A percentile compares a stretch with the other conserved stretches of the same genome.
Conservation (phyloP, 2,329 filamentous ascomycete species). For the Paraphaeosphaeria minitans region DNA sequence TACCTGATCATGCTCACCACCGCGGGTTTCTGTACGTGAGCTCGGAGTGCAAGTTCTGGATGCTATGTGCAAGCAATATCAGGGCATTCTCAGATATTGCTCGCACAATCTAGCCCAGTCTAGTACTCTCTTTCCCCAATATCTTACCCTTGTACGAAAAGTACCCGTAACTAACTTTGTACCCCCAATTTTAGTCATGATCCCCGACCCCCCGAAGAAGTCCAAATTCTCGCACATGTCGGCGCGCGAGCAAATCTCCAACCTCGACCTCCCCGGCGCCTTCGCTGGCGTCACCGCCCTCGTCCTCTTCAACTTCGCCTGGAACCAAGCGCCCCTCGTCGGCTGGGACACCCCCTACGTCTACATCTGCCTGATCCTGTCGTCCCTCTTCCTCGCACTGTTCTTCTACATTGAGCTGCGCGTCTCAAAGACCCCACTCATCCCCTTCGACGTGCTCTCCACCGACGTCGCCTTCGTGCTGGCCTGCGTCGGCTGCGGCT, state of each 20-base stretch:
- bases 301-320: constrained; percentile 69
- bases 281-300: constrained; percentile 60
- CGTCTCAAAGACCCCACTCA: constrained; percentile 57
- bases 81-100: too few relatives aligned
- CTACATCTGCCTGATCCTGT: constrained; percentile 63
- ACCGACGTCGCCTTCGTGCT: constrained; percentile 62
- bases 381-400: constrained; percentile 57
- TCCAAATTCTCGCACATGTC: neutral
- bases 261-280: constrained; percentile 54
- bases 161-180: too few relatives aligned
- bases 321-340: constrained; percentile 66
- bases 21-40: neutral
- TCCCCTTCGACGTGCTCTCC: constrained; percentile 60
- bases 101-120: too few relatives aligned
- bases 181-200: too few relatives aligned
- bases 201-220: constrained; percentile 9
- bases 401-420: constrained; percentile 62
- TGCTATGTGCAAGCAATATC: too few relatives aligned
- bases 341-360: constrained; percentile 64
- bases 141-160: too few relatives aligned
- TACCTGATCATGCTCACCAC: constrained; percentile 46
- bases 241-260: constrained; percentile 29
- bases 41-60: too few relatives aligned
- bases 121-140: too few relatives aligned
- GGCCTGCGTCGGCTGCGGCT: constrained; percentile 55